Evolutionary conservation across 2,329 filamentous ascomycete species (phyloP).

Genomic region (Tolypocladium sp.): DNA sequence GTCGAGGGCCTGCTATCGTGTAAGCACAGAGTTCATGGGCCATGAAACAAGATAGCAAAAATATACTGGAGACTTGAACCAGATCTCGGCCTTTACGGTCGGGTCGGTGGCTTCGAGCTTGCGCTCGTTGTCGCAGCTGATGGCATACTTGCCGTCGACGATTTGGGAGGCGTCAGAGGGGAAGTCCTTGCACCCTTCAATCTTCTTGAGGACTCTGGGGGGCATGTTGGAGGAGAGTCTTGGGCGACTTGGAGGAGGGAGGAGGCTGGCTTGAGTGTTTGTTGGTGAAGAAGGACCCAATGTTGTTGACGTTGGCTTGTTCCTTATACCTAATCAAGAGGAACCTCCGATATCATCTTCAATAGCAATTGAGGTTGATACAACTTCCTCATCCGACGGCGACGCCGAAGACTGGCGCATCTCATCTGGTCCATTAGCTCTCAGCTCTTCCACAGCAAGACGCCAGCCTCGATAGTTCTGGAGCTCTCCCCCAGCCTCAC

Average conservation of each 20-base stretch:
- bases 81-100: background rate
- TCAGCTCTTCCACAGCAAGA: background rate
- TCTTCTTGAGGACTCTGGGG: background rate
- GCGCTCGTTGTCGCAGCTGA: background rate
- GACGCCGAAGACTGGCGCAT: background rate
- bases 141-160: background rate
- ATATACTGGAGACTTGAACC: background rate
- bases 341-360: background rate
- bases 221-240: background rate
- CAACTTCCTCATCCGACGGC: background rate
- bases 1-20: background rate
- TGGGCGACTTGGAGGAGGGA: background rate
- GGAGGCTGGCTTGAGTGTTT: background rate
- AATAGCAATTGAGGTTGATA: background rate
- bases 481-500: background rate
- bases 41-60: background rate
- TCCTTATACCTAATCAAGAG: background rate
- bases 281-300: background rate
- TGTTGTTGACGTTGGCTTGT: background rate
- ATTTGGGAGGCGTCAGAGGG: background rate
- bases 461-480: background rate
- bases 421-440: background rate
- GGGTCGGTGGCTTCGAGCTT: background rate
- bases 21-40: background rate
- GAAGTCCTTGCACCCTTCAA: background rate